Conservation (phyloP, 805 yeast genomes). For the Maudiozyma turicensis region DNA sequence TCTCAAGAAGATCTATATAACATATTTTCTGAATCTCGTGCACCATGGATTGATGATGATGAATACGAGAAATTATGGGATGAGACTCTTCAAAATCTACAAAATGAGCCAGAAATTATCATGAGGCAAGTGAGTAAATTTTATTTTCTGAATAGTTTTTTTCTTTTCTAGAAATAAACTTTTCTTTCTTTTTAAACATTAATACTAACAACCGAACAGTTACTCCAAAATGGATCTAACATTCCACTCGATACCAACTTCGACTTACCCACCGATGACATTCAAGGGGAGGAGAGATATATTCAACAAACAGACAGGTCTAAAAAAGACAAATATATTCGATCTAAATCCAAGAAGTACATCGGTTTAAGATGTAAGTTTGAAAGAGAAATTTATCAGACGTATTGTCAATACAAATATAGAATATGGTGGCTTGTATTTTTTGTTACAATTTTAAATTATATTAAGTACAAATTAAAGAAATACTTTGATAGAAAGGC, state of each 20-base stretch:
- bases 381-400: slow-evolving; percentile 40
- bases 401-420: slow-evolving; percentile 22
- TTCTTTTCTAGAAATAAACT: neutral
- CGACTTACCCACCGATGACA: slow-evolving; percentile 32
- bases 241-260: slow-evolving; percentile 29
- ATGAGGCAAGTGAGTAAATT: slow-evolving; percentile 60
- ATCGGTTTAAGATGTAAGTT: slow-evolving; percentile 47
- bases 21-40: slow-evolving; percentile 34
- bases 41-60: slow-evolving; percentile 34
- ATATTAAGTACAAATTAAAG: slow-evolving; percentile 30
- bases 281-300: slow-evolving; percentile 31
- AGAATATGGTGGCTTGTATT: slow-evolving; percentile 9
- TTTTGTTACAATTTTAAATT: slow-evolving; percentile 14
- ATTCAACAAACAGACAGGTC: slow-evolving; percentile 23
- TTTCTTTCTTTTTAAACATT: slow-evolving; percentile 12
- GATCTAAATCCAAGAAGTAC: slow-evolving; percentile 63
- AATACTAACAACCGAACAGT: slow-evolving; percentile 10
- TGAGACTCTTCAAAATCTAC: slow-evolving; percentile 50
- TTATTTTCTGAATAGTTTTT: no score
- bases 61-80: slow-evolving; percentile 66
- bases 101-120: slow-evolving; percentile 57
- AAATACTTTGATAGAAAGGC: slow-evolving; percentile 32
- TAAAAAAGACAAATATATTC: slow-evolving; percentile 45
- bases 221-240: slow-evolving; percentile 28
- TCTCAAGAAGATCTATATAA: slow-evolving; percentile 41